These are phyloP conservation scores for Aspergillus haitiensis DNA, from an alignment of 495 filamentous ascomycete species.

Conservation along the genomic window DNA sequence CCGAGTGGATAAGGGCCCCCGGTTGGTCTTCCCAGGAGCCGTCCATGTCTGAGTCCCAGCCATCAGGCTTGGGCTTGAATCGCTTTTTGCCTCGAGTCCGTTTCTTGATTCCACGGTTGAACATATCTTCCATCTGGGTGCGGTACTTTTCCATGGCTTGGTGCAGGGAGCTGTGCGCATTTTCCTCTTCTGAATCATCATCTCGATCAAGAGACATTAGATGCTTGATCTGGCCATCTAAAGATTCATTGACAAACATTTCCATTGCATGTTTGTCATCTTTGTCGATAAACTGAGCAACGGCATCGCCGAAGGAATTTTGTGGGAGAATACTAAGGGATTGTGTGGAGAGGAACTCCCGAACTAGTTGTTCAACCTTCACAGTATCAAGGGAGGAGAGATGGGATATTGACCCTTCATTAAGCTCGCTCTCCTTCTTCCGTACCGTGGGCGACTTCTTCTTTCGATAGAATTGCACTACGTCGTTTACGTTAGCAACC, in stretches of 20 bases:
- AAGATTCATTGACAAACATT: conserved; percentile 78
- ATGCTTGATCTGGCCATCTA: conserved; percentile 73
- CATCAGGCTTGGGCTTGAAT: conserved; percentile 72
- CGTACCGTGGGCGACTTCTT: conserved; percentile 55
- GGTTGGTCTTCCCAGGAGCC: conserved; percentile 82
- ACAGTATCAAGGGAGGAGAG: conserved; percentile 68
- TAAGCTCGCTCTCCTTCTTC: conserved; percentile 48
- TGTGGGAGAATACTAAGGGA: conserved; percentile 87
- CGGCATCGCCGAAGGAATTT: conserved; percentile 88
- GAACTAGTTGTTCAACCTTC: conserved; percentile 83
- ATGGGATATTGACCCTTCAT: conserved; percentile 59
- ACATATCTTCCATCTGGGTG: conserved; percentile 68
- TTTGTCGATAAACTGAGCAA: conserved; percentile 90
- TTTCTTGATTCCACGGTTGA: conserved; percentile 65
- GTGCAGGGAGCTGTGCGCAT: conserved; percentile 57
- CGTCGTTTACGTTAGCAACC: conserved; percentile 92
- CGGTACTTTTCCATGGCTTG: conserved; percentile 71
- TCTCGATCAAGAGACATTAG: conserved; percentile 65
- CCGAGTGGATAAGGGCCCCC: conserved; percentile 61
- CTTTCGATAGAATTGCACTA: conserved; percentile 89
- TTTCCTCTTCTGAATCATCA: conserved; percentile 64
- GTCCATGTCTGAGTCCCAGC: conserved; percentile 84
- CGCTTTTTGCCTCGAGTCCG: conserved; percentile 58
- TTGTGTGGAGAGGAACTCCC: conserved; percentile 80
- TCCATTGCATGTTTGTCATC: conserved; percentile 94